Conservation (phyloP, 805 yeast genomes). For the Yarrowia hollandica region DNA sequence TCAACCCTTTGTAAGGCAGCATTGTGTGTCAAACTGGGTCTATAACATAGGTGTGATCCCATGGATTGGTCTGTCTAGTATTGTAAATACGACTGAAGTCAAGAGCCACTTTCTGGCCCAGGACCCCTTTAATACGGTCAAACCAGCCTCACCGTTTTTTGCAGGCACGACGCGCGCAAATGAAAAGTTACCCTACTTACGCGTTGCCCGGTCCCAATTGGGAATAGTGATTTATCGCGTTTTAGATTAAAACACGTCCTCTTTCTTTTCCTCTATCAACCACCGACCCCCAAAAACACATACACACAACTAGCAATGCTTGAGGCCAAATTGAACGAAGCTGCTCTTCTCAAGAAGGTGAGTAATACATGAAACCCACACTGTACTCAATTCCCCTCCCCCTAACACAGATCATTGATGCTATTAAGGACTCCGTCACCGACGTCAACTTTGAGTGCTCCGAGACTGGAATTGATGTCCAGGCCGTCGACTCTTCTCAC, state of each 20-base stretch:
- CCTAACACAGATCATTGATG: conserved; percentile 64
- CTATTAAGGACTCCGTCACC: conserved; percentile 91
- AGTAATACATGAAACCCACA: conserved; percentile 33
- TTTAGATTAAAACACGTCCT: conserved; percentile 13
- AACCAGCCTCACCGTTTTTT: no score
- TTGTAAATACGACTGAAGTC: no score
- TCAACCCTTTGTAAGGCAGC: no score
- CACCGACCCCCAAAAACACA: background rate
- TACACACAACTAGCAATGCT: conserved; percentile 55
- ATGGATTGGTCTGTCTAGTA: no score
- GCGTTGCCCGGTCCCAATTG: conserved; percentile 17
- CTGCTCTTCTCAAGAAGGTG: conserved; percentile 81
- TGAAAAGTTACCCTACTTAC: conserved; percentile 28
- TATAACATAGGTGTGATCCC: no score
- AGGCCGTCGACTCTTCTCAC: conserved; percentile 97
- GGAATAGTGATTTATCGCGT: conserved; percentile 28
- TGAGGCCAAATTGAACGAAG: conserved; percentile 96
- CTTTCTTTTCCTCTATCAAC: background rate
- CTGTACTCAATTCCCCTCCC: background rate
- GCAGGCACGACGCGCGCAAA: no score
- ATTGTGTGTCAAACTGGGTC: no score
- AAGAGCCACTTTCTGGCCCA: no score
- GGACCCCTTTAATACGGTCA: no score
- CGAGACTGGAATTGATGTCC: conserved; percentile 91
- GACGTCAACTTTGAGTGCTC: conserved; percentile 96